Conservation (phyloP, 208 protist species). For the Acanthamoeba sp. region DNA sequence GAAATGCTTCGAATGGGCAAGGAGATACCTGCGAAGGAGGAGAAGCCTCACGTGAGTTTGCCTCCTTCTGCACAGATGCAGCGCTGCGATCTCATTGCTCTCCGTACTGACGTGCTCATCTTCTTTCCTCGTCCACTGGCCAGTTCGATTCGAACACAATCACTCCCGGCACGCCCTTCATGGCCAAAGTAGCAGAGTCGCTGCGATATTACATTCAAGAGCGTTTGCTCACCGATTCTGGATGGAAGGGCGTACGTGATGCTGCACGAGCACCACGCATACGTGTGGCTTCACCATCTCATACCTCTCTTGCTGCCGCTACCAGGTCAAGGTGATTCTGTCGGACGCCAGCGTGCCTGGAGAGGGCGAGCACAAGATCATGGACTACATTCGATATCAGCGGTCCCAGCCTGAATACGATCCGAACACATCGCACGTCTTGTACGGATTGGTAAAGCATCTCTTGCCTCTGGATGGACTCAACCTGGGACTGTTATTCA, state of each 20-base stretch:
- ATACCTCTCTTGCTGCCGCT: neutral
- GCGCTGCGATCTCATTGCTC: neutral
- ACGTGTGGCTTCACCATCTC: neutral
- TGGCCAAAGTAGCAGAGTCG: slow-evolving; percentile 95
- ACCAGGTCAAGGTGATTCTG: slow-evolving; percentile 94
- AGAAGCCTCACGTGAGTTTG: slow-evolving; percentile 64
- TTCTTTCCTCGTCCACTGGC: neutral
- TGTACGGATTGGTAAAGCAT: slow-evolving; percentile 96
- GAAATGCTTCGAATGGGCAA: slow-evolving; percentile 30
- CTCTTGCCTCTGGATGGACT: neutral
- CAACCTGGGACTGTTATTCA: neutral
- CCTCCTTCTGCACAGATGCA: neutral
- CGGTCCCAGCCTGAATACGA: slow-evolving; percentile 94
- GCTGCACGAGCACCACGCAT: neutral
- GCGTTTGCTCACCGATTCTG: slow-evolving; percentile 95
- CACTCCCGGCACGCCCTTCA: slow-evolving; percentile 99
- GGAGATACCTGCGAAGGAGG: slow-evolving; percentile 76
- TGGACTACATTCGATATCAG: slow-evolving; percentile 90
- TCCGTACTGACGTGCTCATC: neutral
- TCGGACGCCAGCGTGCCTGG: slow-evolving; percentile 98
- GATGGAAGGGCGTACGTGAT: slow-evolving; percentile 89
- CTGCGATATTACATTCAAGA: slow-evolving; percentile 97
- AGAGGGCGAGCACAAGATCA: slow-evolving; percentile 97
- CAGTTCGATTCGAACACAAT: slow-evolving; percentile 99
- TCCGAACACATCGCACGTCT: slow-evolving; percentile 96